Evolutionary conservation across 2,329 filamentous ascomycete species (phyloP).

Genomic region (Rosellinia necatrix): DNA sequence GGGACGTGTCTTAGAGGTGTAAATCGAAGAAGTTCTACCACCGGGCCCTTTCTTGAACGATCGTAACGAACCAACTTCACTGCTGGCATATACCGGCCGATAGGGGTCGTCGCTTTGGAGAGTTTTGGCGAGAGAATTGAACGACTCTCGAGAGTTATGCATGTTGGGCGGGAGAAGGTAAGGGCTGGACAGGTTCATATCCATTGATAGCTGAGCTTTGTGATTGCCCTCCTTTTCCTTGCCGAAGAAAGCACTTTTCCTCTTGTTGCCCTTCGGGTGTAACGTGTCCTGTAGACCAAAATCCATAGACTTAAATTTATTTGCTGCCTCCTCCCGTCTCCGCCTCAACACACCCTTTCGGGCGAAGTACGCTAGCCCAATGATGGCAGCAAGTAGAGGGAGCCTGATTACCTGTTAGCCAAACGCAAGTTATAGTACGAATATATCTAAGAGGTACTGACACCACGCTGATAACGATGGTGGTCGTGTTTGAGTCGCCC

Average conservation of each 20-base stretch:
- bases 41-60: conserved; percentile 50
- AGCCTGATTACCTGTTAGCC: conserved; percentile 59
- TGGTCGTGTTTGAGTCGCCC: conserved; percentile 55
- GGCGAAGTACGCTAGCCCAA: conserved; percentile 77
- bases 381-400: conserved; percentile 69
- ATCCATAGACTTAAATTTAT: conserved; percentile 89
- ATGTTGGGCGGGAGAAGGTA: conserved; percentile 89
- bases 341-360: conserved; percentile 75
- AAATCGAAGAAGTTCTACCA: conserved; percentile 49
- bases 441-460: conserved; percentile 53
- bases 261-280: conserved; percentile 47
- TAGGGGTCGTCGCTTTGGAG: conserved; percentile 85
- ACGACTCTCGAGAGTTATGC: conserved; percentile 80
- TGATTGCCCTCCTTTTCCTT: conserved; percentile 58
- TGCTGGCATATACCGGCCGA: conserved; percentile 65
- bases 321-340: conserved; percentile 76
- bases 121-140: conserved; percentile 81
- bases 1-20: conserved; percentile 46
- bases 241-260: conserved; percentile 54
- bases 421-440: not conserved
- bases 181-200: conserved; percentile 77
- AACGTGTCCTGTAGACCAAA: conserved; percentile 75
- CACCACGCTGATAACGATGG: conserved; percentile 71
- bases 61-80: conserved; percentile 60
- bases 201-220: conserved; percentile 67